A percentile compares a stretch with the other conserved stretches of the same genome.
phyloP scores from a whole-genome alignment of 768 basidiomycete species.

The Amanita fuliginea region DNA sequence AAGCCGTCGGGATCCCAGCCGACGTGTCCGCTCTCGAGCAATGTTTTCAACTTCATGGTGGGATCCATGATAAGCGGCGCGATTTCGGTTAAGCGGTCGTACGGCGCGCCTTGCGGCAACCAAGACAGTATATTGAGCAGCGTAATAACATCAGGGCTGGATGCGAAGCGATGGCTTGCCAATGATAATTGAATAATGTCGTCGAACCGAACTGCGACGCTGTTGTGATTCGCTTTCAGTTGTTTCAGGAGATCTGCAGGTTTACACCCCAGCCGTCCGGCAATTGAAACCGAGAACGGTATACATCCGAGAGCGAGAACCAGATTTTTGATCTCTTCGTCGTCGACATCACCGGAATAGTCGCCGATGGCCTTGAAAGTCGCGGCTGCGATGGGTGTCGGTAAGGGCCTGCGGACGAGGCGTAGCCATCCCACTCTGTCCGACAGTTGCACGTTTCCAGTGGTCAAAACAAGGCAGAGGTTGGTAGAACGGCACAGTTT shows the following conservation, averaged over 20 bases:
- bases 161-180: not conserved
- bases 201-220: not conserved
- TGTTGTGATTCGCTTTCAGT: not conserved
- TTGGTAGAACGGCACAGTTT: not conserved
- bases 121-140: not conserved
- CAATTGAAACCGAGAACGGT: not conserved
- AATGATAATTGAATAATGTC: not conserved
- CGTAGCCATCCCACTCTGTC: not conserved
- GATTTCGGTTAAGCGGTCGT: not conserved
- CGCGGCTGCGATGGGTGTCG: not conserved
- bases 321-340: not conserved
- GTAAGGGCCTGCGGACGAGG: not conserved
- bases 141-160: not conserved
- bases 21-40: not conserved
- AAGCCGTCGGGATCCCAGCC: not conserved
- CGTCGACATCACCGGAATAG: not conserved
- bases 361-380: not conserved
- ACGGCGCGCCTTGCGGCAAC: not conserved
- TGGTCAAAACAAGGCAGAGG: not conserved
- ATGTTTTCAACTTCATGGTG: not conserved
- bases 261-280: not conserved
- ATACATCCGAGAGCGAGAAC: not conserved
- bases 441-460: not conserved
- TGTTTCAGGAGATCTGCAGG: not conserved
- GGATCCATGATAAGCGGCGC: not conserved